These are phyloP conservation scores for Sporothrix brunneoviolacea DNA, from an alignment of 2,329 filamentous ascomycete genomes.

Conservation along the genomic window DNA sequence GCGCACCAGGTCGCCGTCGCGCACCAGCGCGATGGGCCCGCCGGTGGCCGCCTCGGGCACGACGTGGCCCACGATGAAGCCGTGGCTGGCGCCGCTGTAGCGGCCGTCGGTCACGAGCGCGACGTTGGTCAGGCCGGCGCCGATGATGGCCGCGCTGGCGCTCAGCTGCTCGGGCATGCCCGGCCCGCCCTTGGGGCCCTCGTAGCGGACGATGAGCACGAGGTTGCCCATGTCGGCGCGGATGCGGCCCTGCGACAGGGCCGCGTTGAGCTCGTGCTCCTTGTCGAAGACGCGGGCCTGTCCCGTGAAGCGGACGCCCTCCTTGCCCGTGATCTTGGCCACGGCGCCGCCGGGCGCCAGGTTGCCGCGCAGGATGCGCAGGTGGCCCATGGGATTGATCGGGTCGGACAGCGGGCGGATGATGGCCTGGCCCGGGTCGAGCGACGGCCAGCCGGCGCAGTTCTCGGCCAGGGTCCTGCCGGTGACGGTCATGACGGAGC, in stretches of 20 bases:
- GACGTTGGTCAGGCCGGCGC: slow-evolving; percentile 78
- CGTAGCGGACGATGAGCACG: slow-evolving; percentile 85
- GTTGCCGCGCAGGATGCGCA: slow-evolving; percentile 83
- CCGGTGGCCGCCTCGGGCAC: slow-evolving; percentile 85
- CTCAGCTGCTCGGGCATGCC: slow-evolving; percentile 96
- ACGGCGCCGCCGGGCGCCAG: slow-evolving; percentile 84
- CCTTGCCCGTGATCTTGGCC: slow-evolving; percentile 94
- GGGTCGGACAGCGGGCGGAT: slow-evolving; percentile 66
- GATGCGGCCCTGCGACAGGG: slow-evolving; percentile 57
- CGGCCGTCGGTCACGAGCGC: slow-evolving; percentile 88
- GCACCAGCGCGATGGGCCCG: slow-evolving; percentile 78
- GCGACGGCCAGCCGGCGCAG: slow-evolving; percentile 65
- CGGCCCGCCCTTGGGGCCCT: slow-evolving; percentile 86
- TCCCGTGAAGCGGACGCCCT: slow-evolving; percentile 76
- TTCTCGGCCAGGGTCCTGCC: slow-evolving; percentile 80
- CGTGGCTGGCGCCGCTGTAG: slow-evolving; percentile 82
- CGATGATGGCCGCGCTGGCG: slow-evolving; percentile 85
- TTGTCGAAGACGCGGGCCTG: slow-evolving; percentile 81
- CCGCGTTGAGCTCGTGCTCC: slow-evolving; percentile 69
- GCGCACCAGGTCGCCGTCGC: slow-evolving; percentile 73
- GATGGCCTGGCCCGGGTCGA: slow-evolving; percentile 73
- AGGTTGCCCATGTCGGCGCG: slow-evolving; percentile 59
- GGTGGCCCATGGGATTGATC: slow-evolving; percentile 79
- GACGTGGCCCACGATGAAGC: slow-evolving; percentile 91
- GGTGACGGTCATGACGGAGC: slow-evolving; percentile 72